Base-by-base conservation (phyloP, 345 rosid species). In the Citrus reticulata region DNA sequence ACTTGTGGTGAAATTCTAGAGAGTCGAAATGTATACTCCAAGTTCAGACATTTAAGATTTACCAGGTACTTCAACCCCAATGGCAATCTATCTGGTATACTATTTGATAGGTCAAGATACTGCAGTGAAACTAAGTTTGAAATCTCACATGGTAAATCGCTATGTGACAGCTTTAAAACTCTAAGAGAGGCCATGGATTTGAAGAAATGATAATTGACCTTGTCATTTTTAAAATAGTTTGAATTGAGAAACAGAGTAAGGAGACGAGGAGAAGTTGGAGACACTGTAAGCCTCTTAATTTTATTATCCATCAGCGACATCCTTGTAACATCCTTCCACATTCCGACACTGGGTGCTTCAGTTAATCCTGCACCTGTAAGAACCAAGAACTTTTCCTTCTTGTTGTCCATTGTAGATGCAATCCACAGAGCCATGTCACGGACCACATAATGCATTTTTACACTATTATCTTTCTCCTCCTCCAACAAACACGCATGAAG, bases 351-450 rank as follows among this genome's bases (percentile, higher is more conserved):
- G 0, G 86, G 89, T 8, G 76, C 73, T 39, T 77, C 58, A 9
- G 9, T 37, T 35, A 79, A 63, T 10, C 55, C 20, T 24, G 9
- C 70, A 20, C 81, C 80, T 14, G 81, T 62, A 39, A 60, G n/a
- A 20, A 84, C 85, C 11, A 63, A 20, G 29, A 63, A 77, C 61
- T 74, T 60, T 49, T 78, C 59, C 64, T 83, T 69, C 9, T 25
- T 25, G 27, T 25, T 25, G 27, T 82, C 79, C 24, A 13, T 30
- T 8, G 68, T 29, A 7, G 68, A 39, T 2, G 78, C 81, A 57
- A 87, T 39, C 90, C 88, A 87, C 17, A 89, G 46, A 8, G 82
- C 81, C 84, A 84, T 77, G 34, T 87, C 90, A 0, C 87, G 86
- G 13, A 89, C 42, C 64, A 89, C 67, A 59, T 82, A 85, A 73